Evolutionary conservation across 2,329 filamentous ascomycete species (phyloP), one percentile per base, ranked within the genome.

Genomic region (Pyrenophora teres): DNA sequence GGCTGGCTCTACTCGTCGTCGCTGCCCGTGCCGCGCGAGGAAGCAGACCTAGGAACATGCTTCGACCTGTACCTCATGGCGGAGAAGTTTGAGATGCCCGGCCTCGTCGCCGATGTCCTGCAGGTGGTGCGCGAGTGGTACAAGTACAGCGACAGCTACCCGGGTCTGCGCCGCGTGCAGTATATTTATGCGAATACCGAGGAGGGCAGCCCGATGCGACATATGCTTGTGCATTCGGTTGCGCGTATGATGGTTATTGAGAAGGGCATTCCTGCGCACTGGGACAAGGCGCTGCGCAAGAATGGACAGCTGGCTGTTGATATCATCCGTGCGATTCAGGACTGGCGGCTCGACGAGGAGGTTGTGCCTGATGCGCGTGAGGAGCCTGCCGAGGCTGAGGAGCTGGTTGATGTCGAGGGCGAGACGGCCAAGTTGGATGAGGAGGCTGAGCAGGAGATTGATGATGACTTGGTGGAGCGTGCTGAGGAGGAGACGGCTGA

Each of bases 261-360:
- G 45, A 77, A 81, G 46, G 76, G 72, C 9, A 79, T 83, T 35
- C 81, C 81, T 1, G 57, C 67, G 31, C 80, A 83, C 60, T 83
- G 81, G 81, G 80, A 81, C 59, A 79, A 78, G 62, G 81, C 81
- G 6, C 68, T 83, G 43, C 71, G 77, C 63, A 80, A 80, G 70
- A 82, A 83, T 56, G 81, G 81, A 0, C 78, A 82, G 61, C 65
- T 83, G 45, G 80, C 80, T 2, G 81, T 83, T 36, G 81, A 83
- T 58, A 77, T 83, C 50, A 81, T 83, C 56, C 67, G 75, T 27
- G 74, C 76, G 3, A 80, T 83, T 58, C 81, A 83, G 71, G 78
- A 79, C 57, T 83, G 81, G 81, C 70, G 78, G 36, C 67, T 83
- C 32, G 78, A 80, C 38, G 74, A 76, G 49, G 72, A 76, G 19